phyloP scores from a whole-genome alignment of 1,284 basidiomycete species.

The Ganoderma lingzhi region DNA sequence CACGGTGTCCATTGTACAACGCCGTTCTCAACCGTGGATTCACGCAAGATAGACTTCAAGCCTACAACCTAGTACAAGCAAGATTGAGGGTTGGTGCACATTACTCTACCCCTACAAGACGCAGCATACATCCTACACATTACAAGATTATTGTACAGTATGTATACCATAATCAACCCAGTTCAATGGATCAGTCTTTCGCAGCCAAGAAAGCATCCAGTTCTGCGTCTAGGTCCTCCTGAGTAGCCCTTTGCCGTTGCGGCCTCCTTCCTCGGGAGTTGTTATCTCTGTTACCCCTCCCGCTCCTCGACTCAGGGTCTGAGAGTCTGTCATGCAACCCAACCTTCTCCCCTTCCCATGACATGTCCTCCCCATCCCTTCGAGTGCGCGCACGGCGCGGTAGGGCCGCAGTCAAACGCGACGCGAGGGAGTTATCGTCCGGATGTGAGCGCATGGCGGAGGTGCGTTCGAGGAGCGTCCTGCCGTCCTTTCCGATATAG shows the following conservation, averaged over 20 bases:
- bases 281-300: conserved; percentile 29
- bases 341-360: conserved; percentile 37
- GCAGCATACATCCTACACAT: conserved; percentile 20
- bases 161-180: conserved; percentile 22
- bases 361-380: conserved; percentile 34
- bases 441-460: conserved; percentile 48
- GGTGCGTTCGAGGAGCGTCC: conserved; percentile 63
- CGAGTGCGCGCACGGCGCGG: conserved; percentile 48
- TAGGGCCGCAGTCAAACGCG: conserved; percentile 53
- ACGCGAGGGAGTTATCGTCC: conserved; percentile 42
- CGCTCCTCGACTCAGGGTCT: conserved; percentile 20
- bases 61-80: neutral
- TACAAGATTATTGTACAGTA: conserved; percentile 12
- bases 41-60: neutral
- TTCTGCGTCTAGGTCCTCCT: conserved; percentile 79
- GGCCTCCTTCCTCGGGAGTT: conserved; percentile 40
- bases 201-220: conserved; percentile 76
- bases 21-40: neutral
- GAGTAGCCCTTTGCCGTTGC: conserved; percentile 57
- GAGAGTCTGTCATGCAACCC: conserved; percentile 28
- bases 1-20: neutral
- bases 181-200: conserved; percentile 34
- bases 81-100: conserved; percentile 12
- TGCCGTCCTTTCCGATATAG: conserved; percentile 56
- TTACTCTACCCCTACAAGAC: conserved; percentile 25